These are phyloP conservation scores for Arthromyces matolae DNA, from an alignment of 768 basidiomycete genomes.

Conservation along the genomic window DNA sequence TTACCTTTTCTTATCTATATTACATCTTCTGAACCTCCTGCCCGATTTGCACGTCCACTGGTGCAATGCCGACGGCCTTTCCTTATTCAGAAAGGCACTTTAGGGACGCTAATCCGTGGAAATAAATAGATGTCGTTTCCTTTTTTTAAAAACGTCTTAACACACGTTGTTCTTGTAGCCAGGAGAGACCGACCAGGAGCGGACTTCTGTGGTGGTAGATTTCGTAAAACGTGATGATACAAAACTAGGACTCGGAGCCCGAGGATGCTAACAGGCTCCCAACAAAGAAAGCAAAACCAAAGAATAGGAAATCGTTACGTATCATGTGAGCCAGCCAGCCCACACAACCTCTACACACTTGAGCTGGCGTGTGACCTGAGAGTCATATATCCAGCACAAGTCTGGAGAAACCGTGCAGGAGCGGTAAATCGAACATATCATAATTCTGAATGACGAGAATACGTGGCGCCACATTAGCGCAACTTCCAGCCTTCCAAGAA, in stretches of 20 bases:
- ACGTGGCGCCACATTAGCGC: too few species aligned
- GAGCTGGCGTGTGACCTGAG: constrained; percentile 41
- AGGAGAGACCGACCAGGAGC: background rate
- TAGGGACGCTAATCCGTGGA: constrained; percentile 3
- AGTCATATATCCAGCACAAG: constrained; percentile 46
- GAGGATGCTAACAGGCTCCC: background rate
- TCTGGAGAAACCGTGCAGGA: constrained; percentile 55
- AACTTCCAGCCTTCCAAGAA: too few species aligned
- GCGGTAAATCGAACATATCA: constrained; percentile 4
- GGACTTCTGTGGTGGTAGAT: background rate
- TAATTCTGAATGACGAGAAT: too few species aligned
- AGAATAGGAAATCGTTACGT: too few species aligned
- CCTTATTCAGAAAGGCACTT: background rate
- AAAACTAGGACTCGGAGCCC: background rate
- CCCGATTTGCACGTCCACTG: constrained; percentile 3
- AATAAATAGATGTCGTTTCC: too few species aligned
- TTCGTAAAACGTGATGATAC: background rate
- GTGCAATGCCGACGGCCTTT: background rate
- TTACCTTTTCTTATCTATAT: constrained; percentile 7
- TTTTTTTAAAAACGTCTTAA: too few species aligned
- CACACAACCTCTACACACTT: constrained; percentile 61
- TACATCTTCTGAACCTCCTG: background rate
- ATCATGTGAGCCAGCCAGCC: too few species aligned
- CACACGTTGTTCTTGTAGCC: constrained; percentile 6
- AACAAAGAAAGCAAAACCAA: background rate